A percentile compares a stretch with the other conserved stretches of the same genome.
Conservation (phyloP, 2,329 filamentous ascomycete genomes). For the Ramularia collo-cygni region DNA sequence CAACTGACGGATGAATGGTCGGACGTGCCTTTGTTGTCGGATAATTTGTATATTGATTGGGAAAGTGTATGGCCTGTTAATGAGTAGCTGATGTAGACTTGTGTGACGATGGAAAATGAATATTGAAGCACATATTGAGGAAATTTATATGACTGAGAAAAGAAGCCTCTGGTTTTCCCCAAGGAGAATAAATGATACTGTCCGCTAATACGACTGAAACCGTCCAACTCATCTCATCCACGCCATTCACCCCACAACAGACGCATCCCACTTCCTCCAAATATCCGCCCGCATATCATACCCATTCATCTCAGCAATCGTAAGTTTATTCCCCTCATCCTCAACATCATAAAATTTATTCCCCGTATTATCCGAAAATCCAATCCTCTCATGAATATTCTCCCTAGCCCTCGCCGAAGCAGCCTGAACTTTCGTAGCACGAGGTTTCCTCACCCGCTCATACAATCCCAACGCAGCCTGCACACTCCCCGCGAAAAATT, state of each 20-base stretch:
- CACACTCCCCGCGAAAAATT: constrained; percentile 36
- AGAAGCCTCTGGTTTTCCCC: background rate
- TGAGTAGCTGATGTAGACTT: background rate
- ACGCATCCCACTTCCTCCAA: constrained; percentile 17
- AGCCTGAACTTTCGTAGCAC: constrained; percentile 34
- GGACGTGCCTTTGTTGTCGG: constrained; percentile 8
- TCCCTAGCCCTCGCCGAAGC: constrained; percentile 30
- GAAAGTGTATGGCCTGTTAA: constrained; percentile 12
- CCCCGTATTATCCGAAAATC: constrained; percentile 56
- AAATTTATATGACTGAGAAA: too few relatives aligned
- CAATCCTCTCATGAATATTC: constrained; percentile 37
- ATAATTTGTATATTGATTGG: constrained; percentile 14
- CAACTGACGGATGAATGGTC: constrained; percentile 2
- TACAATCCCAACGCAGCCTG: constrained; percentile 30
- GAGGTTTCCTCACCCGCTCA: constrained; percentile 31
- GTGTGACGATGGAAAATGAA: too few relatives aligned
- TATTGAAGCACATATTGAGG: too few relatives aligned
- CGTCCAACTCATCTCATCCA: background rate
- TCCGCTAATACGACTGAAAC: too few relatives aligned
- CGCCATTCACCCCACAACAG: constrained; percentile 5
- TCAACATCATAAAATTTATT: constrained; percentile 55
- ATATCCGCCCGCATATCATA: constrained; percentile 33
- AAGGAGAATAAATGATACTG: too few relatives aligned
- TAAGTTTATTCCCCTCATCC: constrained; percentile 55
- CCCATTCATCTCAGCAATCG: constrained; percentile 64